Evolutionary conservation across 208 protist species (phyloP).

Genomic region (Trypanosomatidae sp.): DNA sequence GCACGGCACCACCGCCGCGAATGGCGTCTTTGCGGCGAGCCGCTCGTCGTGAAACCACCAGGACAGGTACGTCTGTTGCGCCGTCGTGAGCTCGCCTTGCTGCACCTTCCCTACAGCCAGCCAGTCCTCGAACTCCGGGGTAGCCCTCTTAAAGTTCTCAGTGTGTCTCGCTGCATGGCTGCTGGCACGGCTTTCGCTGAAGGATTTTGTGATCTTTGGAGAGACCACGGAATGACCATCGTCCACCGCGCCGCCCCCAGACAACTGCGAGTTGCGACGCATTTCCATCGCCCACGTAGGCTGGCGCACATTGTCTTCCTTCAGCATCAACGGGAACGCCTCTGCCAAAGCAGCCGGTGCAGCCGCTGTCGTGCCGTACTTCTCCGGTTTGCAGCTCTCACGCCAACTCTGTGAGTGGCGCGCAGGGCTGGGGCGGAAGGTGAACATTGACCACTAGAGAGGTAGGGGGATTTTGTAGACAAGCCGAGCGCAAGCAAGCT

Average conservation of each 20-base stretch:
- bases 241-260: background rate
- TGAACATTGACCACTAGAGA: background rate
- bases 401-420: background rate
- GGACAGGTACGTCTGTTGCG: slow-evolving; percentile 9
- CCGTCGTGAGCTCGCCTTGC: slow-evolving; percentile 4
- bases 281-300: slow-evolving; percentile 6
- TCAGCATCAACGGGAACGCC: background rate
- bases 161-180: background rate
- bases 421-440: slow-evolving; percentile 5
- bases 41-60: slow-evolving; percentile 60
- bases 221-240: background rate
- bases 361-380: background rate
- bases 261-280: background rate
- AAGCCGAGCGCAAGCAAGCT: background rate
- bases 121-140: slow-evolving; percentile 11
- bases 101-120: slow-evolving; percentile 6
- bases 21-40: slow-evolving; percentile 52
- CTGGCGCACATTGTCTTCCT: slow-evolving; percentile 10
- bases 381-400: background rate
- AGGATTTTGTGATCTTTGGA: background rate
- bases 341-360: background rate
- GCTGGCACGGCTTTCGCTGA: background rate
- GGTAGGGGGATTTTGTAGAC: slow-evolving; percentile 6
- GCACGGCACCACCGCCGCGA: slow-evolving; percentile 62
- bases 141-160: background rate